Evolutionary conservation across 331 rosid species (phyloP), one percentile per base, ranked within the genome.

Genomic region (Acacia concinna): DNA sequence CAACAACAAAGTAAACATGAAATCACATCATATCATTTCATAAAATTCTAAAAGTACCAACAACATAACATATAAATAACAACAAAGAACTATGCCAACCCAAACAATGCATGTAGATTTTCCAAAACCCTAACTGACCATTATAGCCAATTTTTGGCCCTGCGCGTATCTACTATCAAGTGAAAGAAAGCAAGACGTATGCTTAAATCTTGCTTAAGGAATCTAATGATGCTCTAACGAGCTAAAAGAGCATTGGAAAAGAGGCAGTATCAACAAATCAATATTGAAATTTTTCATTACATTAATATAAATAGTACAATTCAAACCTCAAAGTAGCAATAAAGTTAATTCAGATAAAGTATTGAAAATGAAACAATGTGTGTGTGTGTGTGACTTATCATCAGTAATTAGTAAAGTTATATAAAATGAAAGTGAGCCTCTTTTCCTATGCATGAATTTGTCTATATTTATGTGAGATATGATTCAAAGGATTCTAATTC

Each of bases 141-240:
- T 28, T 57, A 68, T 9, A 28, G 52, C n/a, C 34, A 14, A 56
- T 57, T 34, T 46, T 18, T 2, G 17, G 9, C 6, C n/a, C 23
- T 4, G 56, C 9, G 5, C 21, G 64, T 44, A 46, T 76, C 15
- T 64, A 51, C 47, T 63, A 34, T 73, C 60, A 64, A 38, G 75
- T 54, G 49, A 78, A 67, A 68, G 41, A 34, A 32, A 34, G 41
- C 43, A 49, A 47, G 27, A 37, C n/a, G 14, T 8, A 25, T 5
- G 59, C 60, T 40, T 31, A 63, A 51, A 77, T 52, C 31, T 25
- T 35, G 15, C 3, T 28, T 40, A 52, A 68, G 25, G 62, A 49
- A 73, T 20, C 68, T 38, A 46, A 30, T 11, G 8, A 77, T 49
- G 60, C 43, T 78, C 75, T 35, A 17, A 21, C 14, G 77, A 71